Evolutionary conservation across 73 alveolate species (phyloP).

Genomic region (Tetrahymena borealis): DNA sequence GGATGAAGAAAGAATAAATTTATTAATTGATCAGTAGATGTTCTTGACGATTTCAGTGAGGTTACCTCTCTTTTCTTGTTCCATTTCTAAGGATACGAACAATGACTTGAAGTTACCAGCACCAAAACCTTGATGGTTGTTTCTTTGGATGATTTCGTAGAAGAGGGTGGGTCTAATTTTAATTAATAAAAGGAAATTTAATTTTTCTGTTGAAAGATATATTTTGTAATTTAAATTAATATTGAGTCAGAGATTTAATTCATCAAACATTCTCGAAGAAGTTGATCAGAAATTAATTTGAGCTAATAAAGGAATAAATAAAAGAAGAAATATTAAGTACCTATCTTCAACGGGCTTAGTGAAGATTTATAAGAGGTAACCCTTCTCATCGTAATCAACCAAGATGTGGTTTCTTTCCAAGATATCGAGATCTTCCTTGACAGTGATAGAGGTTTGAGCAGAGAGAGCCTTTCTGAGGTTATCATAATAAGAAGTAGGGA

Average conservation of each 20-base stretch:
- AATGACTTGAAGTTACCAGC: slow-evolving; percentile 80
- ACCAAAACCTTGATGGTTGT: slow-evolving; percentile 76
- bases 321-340: neutral
- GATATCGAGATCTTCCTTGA: slow-evolving; percentile 65
- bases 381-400: slow-evolving; percentile 75
- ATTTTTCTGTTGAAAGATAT: neutral
- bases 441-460: slow-evolving; percentile 49
- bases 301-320: neutral
- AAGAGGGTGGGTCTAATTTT: slow-evolving; percentile 71
- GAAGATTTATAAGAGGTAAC: slow-evolving; percentile 66
- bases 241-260: neutral
- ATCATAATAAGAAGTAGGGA: slow-evolving; percentile 82
- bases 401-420: slow-evolving; percentile 54
- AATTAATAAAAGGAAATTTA: neutral
- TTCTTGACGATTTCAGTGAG: slow-evolving; percentile 28
- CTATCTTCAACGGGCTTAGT: slow-evolving; percentile 80
- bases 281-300: neutral
- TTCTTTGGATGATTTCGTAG: slow-evolving; percentile 74
- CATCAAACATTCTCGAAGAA: neutral
- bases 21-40: neutral
- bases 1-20: neutral
- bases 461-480: slow-evolving; percentile 60
- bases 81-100: slow-evolving; percentile 68
- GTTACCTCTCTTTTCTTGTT: slow-evolving; percentile 70
- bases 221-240: neutral